Evolutionary conservation across 148 eudicot species (phyloP).

Genomic region (Diospyros kaki): DNA sequence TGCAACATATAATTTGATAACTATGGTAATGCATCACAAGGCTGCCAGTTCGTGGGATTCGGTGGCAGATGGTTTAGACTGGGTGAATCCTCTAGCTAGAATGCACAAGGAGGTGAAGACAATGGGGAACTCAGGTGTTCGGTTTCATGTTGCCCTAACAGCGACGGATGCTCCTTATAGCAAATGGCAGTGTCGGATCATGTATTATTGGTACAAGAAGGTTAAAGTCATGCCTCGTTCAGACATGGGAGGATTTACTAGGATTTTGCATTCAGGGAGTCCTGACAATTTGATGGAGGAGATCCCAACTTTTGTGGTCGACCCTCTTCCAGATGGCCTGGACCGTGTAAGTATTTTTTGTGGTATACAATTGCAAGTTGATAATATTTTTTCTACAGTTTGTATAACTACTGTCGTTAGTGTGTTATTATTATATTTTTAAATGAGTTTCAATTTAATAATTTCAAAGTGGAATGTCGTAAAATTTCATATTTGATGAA

Average conservation of each 20-base stretch:
- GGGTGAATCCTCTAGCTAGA: slow-evolving; percentile 22
- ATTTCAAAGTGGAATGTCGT: background rate
- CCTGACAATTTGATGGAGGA: slow-evolving; percentile 43
- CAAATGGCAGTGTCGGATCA: slow-evolving; percentile 52
- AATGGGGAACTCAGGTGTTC: slow-evolving; percentile 4
- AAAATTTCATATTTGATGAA: background rate
- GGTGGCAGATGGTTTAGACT: slow-evolving; percentile 9
- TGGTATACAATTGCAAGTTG: background rate
- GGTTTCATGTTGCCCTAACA: slow-evolving; percentile 44
- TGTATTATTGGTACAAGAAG: slow-evolving; percentile 51
- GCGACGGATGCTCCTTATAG: slow-evolving; percentile 32
- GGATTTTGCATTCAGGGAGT: slow-evolving; percentile 48
- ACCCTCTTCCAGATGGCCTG: slow-evolving; percentile 41
- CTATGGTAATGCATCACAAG: slow-evolving; percentile 9
- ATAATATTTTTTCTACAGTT: background rate
- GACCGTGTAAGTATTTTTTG: slow-evolving; percentile 24
- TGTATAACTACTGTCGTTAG: background rate
- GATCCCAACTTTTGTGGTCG: slow-evolving; percentile 48
- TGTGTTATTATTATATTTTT: background rate
- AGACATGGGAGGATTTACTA: slow-evolving; percentile 47
- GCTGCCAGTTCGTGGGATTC: background rate
- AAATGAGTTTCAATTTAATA: background rate
- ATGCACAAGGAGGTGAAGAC: slow-evolving; percentile 10
- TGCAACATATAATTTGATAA: slow-evolving; percentile 27
- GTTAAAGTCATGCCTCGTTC: slow-evolving; percentile 32